phyloP scores from a whole-genome alignment of 257 asterid species.

The Przewalskia tangutica region DNA sequence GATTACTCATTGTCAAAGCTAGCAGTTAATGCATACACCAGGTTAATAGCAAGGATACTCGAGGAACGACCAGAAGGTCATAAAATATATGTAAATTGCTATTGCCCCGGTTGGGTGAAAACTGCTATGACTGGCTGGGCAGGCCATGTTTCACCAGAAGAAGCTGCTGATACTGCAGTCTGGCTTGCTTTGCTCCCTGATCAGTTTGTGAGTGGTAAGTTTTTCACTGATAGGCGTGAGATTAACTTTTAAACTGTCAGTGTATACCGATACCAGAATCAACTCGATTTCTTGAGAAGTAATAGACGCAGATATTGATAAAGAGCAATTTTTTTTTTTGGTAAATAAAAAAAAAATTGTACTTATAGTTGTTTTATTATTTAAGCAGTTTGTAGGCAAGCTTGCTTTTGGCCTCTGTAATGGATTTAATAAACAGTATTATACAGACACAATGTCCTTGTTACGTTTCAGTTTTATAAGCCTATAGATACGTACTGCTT shows the following conservation, averaged over 20 bases:
- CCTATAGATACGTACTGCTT: neutral
- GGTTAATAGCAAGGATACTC: conserved; percentile 41
- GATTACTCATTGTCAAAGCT: conserved; percentile 88
- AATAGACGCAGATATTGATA: neutral
- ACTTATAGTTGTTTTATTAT: neutral
- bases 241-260: conserved; percentile 38
- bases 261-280: neutral
- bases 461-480: neutral
- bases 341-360: neutral
- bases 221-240: conserved; percentile 90
- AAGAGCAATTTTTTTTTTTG: neutral
- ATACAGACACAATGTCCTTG: neutral
- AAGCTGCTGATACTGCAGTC: conserved; percentile 91
- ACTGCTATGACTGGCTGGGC: conserved; percentile 96
- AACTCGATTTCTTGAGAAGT: neutral
- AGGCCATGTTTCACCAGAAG: conserved; percentile 65
- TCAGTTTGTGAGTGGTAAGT: conserved; percentile 49
- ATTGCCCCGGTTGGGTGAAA: conserved; percentile 93
- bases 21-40: conserved; percentile 61
- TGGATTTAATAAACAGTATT: neutral
- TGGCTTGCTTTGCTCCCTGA: conserved; percentile 86
- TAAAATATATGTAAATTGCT: conserved; percentile 65
- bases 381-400: neutral
- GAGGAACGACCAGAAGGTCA: conserved; percentile 45
- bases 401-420: neutral